These are phyloP conservation scores for Cystofilobasidium ferigula DNA, from an alignment of 768 basidiomycete species.

Conservation along the genomic window DNA sequence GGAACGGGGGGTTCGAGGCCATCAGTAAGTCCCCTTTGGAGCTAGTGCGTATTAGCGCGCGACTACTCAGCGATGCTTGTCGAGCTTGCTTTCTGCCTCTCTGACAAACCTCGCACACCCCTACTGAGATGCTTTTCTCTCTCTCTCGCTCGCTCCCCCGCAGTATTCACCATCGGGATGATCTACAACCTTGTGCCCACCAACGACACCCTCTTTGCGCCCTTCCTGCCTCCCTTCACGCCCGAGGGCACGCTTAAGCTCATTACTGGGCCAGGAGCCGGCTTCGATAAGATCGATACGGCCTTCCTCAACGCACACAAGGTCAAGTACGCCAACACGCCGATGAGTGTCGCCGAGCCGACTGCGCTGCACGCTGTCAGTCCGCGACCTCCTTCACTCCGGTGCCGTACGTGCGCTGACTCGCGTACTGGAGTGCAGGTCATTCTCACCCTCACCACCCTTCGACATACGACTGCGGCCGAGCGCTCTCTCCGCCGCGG, in stretches of 20 bases:
- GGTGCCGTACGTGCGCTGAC: neutral
- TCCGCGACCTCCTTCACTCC: neutral
- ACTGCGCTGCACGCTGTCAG: constrained; percentile 18
- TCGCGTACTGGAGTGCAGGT: neutral
- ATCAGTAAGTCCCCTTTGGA: neutral
- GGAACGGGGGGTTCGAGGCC: constrained; percentile 2
- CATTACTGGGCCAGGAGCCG: constrained; percentile 13
- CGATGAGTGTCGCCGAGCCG: constrained; percentile 12
- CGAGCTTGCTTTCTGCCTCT: neutral
- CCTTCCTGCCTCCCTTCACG: constrained; percentile 13
- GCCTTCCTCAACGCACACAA: constrained; percentile 6
- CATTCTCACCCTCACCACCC: constrained; percentile 19
- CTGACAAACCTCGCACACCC: neutral
- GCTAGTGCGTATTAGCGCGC: neutral
- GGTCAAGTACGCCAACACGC: constrained; percentile 21
- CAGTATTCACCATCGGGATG: constrained; percentile 16
- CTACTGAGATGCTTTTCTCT: neutral
- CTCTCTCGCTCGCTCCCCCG: too few species aligned
- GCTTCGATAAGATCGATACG: neutral
- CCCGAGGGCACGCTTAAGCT: constrained; percentile 13
- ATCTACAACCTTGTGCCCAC: constrained; percentile 1
- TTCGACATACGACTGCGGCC: constrained; percentile 14
- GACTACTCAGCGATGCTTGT: neutral
- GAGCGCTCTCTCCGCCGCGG: constrained; percentile 17
- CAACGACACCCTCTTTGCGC: constrained; percentile 7